These are phyloP conservation scores for Tolypocladium tundrense DNA, from an alignment of 2,329 filamentous ascomycete species.

Conservation along the genomic window DNA sequence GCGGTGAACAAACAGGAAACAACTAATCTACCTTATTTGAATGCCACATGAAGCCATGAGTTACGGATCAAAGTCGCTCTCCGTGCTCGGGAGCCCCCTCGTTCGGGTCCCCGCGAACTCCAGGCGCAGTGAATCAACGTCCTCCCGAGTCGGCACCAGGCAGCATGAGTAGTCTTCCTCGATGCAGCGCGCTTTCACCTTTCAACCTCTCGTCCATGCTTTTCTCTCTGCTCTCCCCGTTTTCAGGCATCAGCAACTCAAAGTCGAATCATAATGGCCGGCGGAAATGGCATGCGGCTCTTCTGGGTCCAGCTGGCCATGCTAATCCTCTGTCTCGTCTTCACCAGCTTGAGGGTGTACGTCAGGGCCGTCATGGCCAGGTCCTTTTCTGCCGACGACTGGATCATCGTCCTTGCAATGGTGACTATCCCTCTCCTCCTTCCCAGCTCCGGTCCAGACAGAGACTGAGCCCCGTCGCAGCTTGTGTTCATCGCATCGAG, in stretches of 20 bases:
- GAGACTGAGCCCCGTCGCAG: neutral
- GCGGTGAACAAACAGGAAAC: neutral
- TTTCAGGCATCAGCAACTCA: neutral
- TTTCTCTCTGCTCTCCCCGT: no score
- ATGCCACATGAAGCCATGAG: neutral
- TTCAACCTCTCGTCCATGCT: neutral
- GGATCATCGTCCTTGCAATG: conserved; percentile 1
- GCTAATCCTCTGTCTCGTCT: conserved; percentile 22
- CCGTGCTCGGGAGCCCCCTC: neutral
- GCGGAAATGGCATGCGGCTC: conserved; percentile 6
- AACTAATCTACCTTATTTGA: neutral
- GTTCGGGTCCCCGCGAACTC: neutral
- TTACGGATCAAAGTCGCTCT: neutral
- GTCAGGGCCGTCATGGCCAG: neutral
- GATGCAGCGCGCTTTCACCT: neutral
- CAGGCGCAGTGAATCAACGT: neutral
- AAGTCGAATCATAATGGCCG: conserved; percentile 18
- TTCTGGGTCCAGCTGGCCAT: conserved; percentile 16
- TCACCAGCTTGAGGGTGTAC: conserved; percentile 21
- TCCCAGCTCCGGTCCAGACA: neutral
- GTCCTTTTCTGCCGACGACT: conserved; percentile 1
- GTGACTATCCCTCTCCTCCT: neutral
- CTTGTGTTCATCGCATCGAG: neutral
- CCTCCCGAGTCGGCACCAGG: neutral
- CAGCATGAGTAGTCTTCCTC: conserved; percentile 22